Conservation (phyloP, 176 grass and related monocot species). For the Bromus sterilis region DNA sequence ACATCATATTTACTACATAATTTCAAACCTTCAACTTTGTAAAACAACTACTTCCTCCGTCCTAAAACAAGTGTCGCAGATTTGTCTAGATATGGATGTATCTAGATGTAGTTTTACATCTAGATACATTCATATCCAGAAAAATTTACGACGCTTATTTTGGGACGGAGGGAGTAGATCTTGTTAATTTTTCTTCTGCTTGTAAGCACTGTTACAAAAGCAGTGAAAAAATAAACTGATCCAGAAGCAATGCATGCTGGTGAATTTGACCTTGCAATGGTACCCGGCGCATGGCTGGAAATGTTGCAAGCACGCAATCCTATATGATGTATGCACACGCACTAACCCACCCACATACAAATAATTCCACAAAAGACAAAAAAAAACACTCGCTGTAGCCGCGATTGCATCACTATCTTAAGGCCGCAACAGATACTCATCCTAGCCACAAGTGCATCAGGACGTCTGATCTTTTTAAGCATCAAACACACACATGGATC, state of each 20-base stretch:
- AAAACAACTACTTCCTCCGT: too few relatives aligned
- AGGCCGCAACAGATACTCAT: not conserved
- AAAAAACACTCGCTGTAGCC: not conserved
- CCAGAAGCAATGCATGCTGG: not conserved
- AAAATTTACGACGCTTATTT: too few relatives aligned
- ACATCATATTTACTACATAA: too few relatives aligned
- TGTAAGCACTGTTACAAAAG: too few relatives aligned
- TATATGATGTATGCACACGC: not conserved
- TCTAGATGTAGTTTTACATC: too few relatives aligned
- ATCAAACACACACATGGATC: not conserved
- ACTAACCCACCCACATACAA: not conserved
- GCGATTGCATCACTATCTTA: not conserved
- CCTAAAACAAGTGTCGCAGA: too few relatives aligned
- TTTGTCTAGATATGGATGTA: too few relatives aligned
- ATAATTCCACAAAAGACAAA: not conserved
- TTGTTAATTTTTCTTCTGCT: too few relatives aligned
- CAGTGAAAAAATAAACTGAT: too few relatives aligned
- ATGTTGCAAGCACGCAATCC: not conserved
- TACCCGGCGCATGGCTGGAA: not conserved
- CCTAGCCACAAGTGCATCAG: not conserved
- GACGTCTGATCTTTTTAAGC: not conserved
- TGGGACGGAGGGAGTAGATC: too few relatives aligned
- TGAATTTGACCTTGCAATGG: not conserved
- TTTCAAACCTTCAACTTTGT: too few relatives aligned
- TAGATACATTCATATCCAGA: too few relatives aligned